Percentiles rank a stretch among this genome's conserved stretches.
These are phyloP conservation scores for Tolypocladium guangdongense DNA, from an alignment of 2,329 filamentous ascomycete species.

Conservation along the genomic window DNA sequence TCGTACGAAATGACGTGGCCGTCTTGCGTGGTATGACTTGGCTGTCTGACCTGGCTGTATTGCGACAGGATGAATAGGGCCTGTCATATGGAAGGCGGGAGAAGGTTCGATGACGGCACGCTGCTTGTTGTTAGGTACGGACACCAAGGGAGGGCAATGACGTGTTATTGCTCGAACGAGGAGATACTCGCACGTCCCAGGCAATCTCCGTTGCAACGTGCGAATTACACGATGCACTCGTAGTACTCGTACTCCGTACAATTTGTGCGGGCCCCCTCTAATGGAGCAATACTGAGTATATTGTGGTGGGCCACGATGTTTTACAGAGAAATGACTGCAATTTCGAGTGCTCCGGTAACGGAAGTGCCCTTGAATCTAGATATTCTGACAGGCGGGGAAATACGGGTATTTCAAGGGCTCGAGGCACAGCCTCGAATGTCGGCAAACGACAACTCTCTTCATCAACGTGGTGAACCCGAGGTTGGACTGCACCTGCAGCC, in stretches of 20 bases:
- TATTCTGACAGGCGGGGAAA: background rate
- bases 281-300: background rate
- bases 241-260: too few species aligned
- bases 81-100: too few species aligned
- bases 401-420: background rate
- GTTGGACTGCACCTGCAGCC: background rate
- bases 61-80: too few species aligned
- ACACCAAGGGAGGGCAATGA: background rate
- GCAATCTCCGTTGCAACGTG: background rate
- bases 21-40: too few species aligned
- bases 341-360: background rate
- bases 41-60: too few species aligned
- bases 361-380: background rate
- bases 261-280: background rate
- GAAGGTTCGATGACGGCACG: too few species aligned
- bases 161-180: background rate
- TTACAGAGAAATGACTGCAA: constrained; percentile 1
- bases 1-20: too few species aligned
- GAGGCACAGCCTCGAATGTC: too few species aligned
- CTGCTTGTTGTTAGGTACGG: too few species aligned
- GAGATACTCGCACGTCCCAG: background rate
- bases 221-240: too few species aligned
- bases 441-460: background rate
- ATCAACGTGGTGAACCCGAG: too few species aligned
- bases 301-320: background rate